A percentile compares a stretch with the other conserved stretches of the same genome.
Evolutionary conservation across 2,329 filamentous ascomycete species (phyloP).

Genomic region (Boeremia lycopersici): DNA sequence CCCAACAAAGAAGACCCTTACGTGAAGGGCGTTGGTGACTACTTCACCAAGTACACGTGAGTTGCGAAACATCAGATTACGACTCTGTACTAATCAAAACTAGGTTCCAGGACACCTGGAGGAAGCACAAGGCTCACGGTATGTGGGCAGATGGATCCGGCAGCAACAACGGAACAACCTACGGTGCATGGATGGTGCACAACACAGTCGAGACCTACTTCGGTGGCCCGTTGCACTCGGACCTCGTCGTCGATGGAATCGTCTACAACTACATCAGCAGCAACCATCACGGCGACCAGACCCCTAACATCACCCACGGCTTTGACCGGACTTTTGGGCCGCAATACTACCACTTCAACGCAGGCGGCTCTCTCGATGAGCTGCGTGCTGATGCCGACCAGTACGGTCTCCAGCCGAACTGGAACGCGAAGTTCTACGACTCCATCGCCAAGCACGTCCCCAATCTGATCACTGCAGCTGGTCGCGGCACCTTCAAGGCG

Average conservation of each 20-base stretch:
- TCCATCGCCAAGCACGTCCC: constrained; percentile 64
- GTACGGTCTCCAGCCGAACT: constrained; percentile 57
- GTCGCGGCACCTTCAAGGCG: constrained; percentile 58
- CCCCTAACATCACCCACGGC: constrained; percentile 66
- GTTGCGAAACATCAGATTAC: neutral
- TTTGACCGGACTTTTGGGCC: constrained; percentile 59
- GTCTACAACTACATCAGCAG: constrained; percentile 65
- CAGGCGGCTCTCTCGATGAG: constrained; percentile 51
- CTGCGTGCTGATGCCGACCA: constrained; percentile 61
- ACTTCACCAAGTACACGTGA: constrained; percentile 68
- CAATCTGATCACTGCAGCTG: constrained; percentile 61
- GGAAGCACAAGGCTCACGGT: constrained; percentile 63
- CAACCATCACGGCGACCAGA: constrained; percentile 67
- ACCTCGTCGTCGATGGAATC: constrained; percentile 67
- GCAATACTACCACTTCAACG: constrained; percentile 67
- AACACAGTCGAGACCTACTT: constrained; percentile 68
- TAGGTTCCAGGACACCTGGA: constrained; percentile 61
- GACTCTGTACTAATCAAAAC: neutral
- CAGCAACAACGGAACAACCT: constrained; percentile 59
- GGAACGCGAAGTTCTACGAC: constrained; percentile 67
- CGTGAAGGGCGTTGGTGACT: constrained; percentile 61
- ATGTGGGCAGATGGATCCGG: constrained; percentile 58
- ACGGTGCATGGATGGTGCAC: constrained; percentile 68
- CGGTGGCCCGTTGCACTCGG: constrained; percentile 65
- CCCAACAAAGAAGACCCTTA: constrained; percentile 58